Evolutionary conservation across 805 yeast genomes (phyloP).

Genomic region (Saccharomyces eubayanus): DNA sequence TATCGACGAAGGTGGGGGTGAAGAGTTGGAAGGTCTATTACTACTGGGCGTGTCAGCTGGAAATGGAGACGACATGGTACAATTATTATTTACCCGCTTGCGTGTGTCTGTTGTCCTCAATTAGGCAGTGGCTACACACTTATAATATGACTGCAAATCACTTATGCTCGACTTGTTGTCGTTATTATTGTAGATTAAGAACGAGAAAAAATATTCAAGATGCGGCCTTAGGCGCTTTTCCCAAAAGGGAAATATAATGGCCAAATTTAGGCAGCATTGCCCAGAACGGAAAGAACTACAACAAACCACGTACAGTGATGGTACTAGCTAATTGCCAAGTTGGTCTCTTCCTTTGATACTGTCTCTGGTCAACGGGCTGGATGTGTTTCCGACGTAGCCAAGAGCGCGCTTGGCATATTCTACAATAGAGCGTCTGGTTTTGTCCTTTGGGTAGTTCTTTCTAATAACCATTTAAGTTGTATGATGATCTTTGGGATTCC

Average conservation of each 20-base stretch:
- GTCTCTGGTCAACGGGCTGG: no score
- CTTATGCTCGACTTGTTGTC: not conserved
- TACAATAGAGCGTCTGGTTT: no score
- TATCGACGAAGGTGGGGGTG: conserved; percentile 27
- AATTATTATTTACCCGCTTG: not conserved
- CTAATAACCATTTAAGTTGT: no score
- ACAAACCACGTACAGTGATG: not conserved
- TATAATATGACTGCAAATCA: not conserved
- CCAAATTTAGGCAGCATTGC: not conserved
- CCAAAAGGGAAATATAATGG: not conserved
- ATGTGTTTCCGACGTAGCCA: no score
- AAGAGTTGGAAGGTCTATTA: conserved; percentile 18
- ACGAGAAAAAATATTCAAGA: not conserved
- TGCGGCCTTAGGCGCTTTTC: not conserved
- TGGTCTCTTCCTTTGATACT: no score
- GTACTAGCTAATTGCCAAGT: not conserved
- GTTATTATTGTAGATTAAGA: not conserved
- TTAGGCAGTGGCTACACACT: not conserved
- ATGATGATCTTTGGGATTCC: no score
- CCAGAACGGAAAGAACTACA: not conserved
- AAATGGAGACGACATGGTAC: conserved; percentile 19
- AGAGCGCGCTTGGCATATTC: no score
- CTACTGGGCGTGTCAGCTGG: conserved; percentile 14
- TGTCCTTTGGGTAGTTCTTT: no score
- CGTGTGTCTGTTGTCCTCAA: not conserved